Conservation (phyloP, 495 filamentous ascomycete genomes). For the Gamarada debralockiae region DNA sequence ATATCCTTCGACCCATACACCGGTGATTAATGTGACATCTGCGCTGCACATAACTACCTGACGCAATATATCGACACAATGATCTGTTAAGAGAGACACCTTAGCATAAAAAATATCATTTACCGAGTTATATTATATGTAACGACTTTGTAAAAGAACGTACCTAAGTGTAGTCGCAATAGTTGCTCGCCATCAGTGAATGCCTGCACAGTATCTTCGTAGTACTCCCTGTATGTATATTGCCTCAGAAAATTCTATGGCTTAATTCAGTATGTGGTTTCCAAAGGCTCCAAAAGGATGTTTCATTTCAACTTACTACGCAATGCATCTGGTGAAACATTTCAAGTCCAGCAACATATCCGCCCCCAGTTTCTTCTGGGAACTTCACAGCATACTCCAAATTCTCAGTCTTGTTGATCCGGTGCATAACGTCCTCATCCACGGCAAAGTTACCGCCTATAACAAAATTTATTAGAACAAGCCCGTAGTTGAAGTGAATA, state of each 20-base stretch:
- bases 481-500: too few species aligned
- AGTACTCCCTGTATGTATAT: too few species aligned
- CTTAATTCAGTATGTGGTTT: too few species aligned
- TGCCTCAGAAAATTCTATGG: too few species aligned
- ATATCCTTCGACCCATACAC: not conserved
- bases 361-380: not conserved
- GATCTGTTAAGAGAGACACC: not conserved
- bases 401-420: not conserved
- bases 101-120: not conserved
- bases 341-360: not conserved
- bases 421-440: not conserved
- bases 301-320: not conserved
- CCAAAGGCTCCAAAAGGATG: too few species aligned
- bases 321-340: not conserved
- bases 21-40: not conserved
- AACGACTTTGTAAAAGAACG: too few species aligned
- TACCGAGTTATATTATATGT: too few species aligned
- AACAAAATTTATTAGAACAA: too few species aligned
- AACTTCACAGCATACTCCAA: not conserved
- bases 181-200: too few species aligned
- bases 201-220: too few species aligned
- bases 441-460: not conserved
- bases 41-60: slow-evolving; percentile 18
- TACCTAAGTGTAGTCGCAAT: too few species aligned
- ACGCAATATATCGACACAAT: slow-evolving; percentile 20